Evolutionary conservation across 1,284 basidiomycete genomes (phyloP), one percentile per base, ranked within the genome.

Genomic region (Leccinum fuscescens): DNA sequence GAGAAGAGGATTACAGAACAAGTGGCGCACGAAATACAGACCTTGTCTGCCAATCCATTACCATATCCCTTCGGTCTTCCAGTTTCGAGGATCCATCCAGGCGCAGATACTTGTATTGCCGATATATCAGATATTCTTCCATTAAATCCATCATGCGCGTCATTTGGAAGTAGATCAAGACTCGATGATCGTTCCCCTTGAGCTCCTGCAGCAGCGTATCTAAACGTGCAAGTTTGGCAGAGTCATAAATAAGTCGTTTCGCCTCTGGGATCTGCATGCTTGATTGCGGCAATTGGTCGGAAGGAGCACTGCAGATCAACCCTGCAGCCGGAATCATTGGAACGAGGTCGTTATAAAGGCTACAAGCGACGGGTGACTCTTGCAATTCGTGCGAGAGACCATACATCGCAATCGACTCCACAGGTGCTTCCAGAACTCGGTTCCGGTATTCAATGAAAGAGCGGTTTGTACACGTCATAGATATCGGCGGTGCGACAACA

Each of bases 111-210:
- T 98, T 98, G 84, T 97, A 96, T 76, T 98, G 96, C 6, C 96
- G 87, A 78, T 93, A 98, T 67, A 98, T 95, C 59, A 99, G 82
- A 75, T 98, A 99, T 74, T 99, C 97, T 75, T 99, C 97, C 88
- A 99, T 96, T 62, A 99, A 81, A 74, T 99, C 96, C 88, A 99
- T 98, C 97, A 99, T 99, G 65, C 90, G 86, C 24, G 97, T 99
- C 97, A 99, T 99, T 77, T 99, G 97, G 89, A 98, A 99, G 80
- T 99, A 99, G 56, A 99, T 85, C 66, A 99, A 79, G 22, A 98
- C 95, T 54, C 96, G 89, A 77, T 99, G 97, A 59, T 96, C 96
- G 9, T 89, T 92, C 35, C 87, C 83, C 78, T 98, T 99, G 64
- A 99, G 86, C 71, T 98, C 93, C 64, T 94, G 91, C 9, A 99